Base-by-base conservation (phyloP, 352 stramenopile genomes). In the Globisporangium solare region DNA sequence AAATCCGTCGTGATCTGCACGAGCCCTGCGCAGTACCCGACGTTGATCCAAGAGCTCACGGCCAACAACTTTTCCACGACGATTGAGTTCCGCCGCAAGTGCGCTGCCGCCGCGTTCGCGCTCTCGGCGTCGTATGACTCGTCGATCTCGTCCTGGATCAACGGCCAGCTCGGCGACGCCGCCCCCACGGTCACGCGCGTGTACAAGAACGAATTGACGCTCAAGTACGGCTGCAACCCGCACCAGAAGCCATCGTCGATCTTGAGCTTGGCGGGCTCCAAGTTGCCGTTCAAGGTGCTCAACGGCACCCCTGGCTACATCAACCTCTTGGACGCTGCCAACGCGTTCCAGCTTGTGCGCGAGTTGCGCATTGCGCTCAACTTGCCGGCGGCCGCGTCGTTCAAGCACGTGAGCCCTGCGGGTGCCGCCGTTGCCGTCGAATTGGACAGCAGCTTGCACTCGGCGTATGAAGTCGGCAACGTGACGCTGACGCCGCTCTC, bases 361-460 rank as follows among this genome's bases (percentile, higher is more conserved):
- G 97, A 99, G 79, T 79, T 99, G 37, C 87, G 92, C 58, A 52
- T 97, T 56, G 97, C 96, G 42, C 94, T 98, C 41, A 89, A 94
- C 31, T 79, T 99, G 46, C 77, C 91, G 6, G 93, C 96, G 20
- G 97, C 97, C 2, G 92, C 97, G 37, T 99, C 93, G 57, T 99
- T 99, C 83, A 99, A 99, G 86, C 97, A 99, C 79, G 96, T 99
- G 31, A 98, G 85, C 64, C 97, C 97, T 21, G 92, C 92, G 2
- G 96, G 97, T 62, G 95, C 95, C 13, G 96, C 96, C n/a, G 93
- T 99, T 1, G 97, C 95, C 17, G 94, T 99, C 6, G 95, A 98
- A n/a, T 79, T 99, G 6, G 96, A 91, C 22, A 82, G 93, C 27
- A 73, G 86, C 14, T 93, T 99, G 58, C 92, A 88, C 61, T 57